Conservation (phyloP, 495 filamentous ascomycete species). For the Rhypophila decipiens region DNA sequence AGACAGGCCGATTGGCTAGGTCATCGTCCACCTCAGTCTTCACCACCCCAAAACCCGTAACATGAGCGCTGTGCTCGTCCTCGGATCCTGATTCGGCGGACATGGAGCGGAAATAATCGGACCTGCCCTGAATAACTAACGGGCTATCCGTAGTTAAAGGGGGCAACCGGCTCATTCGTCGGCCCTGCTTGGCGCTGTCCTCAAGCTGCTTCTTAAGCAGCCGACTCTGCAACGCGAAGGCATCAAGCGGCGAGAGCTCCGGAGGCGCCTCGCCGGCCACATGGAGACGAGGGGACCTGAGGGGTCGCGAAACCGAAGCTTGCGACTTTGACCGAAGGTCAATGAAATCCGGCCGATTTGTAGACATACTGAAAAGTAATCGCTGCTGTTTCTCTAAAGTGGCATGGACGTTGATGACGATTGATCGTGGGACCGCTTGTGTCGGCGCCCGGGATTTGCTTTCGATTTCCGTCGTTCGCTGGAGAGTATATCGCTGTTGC, state of each 20-base stretch:
- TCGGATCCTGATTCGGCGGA: slow-evolving; percentile 41
- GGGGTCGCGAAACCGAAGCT: slow-evolving; percentile 47
- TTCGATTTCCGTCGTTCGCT: too few species aligned
- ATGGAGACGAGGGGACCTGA: slow-evolving; percentile 67
- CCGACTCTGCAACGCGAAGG: slow-evolving; percentile 83
- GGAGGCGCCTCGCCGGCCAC: slow-evolving; percentile 83
- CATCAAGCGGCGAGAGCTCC: slow-evolving; percentile 88
- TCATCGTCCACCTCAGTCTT: slow-evolving; percentile 57
- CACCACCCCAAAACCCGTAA: slow-evolving; percentile 36
- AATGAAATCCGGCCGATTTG: slow-evolving; percentile 44
- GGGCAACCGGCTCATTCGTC: slow-evolving; percentile 77
- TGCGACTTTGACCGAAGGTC: slow-evolving; percentile 61
- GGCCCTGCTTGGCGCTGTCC: slow-evolving; percentile 59
- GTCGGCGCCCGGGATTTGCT: background rate
- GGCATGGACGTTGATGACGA: too few species aligned
- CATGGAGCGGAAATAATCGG: slow-evolving; percentile 65
- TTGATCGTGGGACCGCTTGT: too few species aligned
- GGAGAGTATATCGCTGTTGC: too few species aligned
- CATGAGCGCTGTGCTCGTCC: slow-evolving; percentile 23
- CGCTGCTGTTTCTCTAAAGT: too few species aligned
- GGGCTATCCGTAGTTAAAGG: slow-evolving; percentile 71
- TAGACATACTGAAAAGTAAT: slow-evolving; percentile 50
- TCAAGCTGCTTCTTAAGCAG: slow-evolving; percentile 82
- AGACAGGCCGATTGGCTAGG: slow-evolving; percentile 50
- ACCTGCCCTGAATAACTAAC: slow-evolving; percentile 58